These are phyloP conservation scores for Passalora sequoiae DNA, from an alignment of 2,329 filamentous ascomycete species.

Conservation along the genomic window DNA sequence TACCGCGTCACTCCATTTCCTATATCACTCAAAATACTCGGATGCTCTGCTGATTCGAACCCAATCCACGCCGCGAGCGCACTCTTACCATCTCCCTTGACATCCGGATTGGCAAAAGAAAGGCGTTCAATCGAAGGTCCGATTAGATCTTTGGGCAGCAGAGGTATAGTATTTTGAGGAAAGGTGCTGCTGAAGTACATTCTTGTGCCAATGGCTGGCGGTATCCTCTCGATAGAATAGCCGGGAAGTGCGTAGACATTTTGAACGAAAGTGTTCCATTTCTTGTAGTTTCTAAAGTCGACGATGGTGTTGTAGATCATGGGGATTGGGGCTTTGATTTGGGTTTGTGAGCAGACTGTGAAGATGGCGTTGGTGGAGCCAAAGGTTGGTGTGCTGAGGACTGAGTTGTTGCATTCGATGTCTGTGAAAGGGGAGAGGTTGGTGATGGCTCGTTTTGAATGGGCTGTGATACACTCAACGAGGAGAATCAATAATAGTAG, in stretches of 20 bases:
- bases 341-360: not conserved
- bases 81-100: not conserved
- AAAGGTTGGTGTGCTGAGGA: not conserved
- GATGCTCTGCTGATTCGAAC: not conserved
- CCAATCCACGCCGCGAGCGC: not conserved
- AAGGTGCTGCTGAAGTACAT: not conserved
- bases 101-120: not conserved
- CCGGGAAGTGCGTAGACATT: not conserved
- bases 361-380: not conserved
- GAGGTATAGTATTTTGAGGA: too few species aligned
- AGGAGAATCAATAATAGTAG: too few species aligned
- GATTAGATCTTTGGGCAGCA: not conserved
- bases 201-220: not conserved
- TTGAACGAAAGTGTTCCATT: not conserved
- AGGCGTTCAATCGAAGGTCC: not conserved
- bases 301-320: not conserved
- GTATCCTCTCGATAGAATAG: not conserved
- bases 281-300: not conserved
- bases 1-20: not conserved
- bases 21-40: not conserved
- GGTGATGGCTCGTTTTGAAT: too few species aligned
- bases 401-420: not conserved
- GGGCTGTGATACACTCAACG: too few species aligned
- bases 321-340: not conserved
- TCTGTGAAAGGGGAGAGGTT: too few species aligned